Evolutionary conservation across 805 yeast genomes (phyloP), one percentile per base, ranked within the genome.

Genomic region (Saccharomycopsis fibuligera): DNA sequence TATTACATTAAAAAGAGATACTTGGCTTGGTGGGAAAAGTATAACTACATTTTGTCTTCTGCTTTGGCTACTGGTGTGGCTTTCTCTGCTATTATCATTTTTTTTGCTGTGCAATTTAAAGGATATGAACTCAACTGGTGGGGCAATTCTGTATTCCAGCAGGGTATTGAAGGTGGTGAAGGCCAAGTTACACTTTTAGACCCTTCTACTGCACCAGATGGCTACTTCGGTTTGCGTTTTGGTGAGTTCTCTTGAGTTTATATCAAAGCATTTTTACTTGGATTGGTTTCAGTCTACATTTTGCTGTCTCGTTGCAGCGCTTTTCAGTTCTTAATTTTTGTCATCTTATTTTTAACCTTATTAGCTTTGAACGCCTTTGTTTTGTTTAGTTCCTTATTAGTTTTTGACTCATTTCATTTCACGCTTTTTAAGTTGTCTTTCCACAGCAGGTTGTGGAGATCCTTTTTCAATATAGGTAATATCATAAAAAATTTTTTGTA

Each of bases 11-110:
- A 75, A 56, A 65, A 68, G 51, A 65, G 69, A 56, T 74, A 74
- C 60, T 59, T 72, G 41, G 61, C 69, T 21, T 74, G 84, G 85
- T 83, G 85, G 69, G 66, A 65, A 40, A 69, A 69, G 62, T 74
- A 70, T 60, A 69, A 64, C 58, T 74, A 69, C 53, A 70, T 81
- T 21, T 62, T 82, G 45, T 68, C 81, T 22, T 74, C 82, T 45
- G 83, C 77, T 1, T 63, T 81, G 24, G 64, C 73, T 6, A 77
- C 84, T 1, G 86, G 85, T n/a, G 74, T 79, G 17, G 86, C 85
- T 2, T 70, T 80, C 53, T 68, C 80, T 50, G 79, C 77, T 1
- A 64, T 79, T 40, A 63, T 81, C 3, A 51, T 64, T 14, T 82
- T 82, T 64, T 77, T 78, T 57, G 63, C 75, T 1, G 70, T 72